A percentile compares a stretch with the other conserved stretches of the same genome.
Evolutionary conservation across 2,329 filamentous ascomycete species (phyloP).

Genomic region (Pestalotiopsis sp.): DNA sequence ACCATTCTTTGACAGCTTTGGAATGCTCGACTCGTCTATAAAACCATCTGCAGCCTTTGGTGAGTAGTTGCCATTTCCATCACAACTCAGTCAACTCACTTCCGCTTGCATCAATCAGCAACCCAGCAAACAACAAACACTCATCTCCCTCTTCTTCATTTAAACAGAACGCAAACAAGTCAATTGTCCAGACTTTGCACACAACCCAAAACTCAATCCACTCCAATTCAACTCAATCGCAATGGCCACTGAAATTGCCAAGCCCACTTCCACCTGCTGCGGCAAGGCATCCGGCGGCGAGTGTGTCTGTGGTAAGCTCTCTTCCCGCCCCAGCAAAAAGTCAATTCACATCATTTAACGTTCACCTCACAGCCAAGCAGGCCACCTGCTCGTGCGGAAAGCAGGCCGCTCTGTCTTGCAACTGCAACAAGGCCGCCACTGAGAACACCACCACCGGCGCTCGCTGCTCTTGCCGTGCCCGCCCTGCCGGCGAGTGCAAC

Average conservation of each 20-base stretch:
- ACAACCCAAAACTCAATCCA: not conserved
- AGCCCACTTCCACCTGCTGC: constrained; percentile 55
- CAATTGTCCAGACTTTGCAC: not conserved
- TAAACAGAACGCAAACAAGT: not conserved
- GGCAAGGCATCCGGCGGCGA: constrained; percentile 50
- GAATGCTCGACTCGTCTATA: not conserved
- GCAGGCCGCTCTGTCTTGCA: constrained; percentile 83
- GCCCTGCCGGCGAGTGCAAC: constrained; percentile 79
- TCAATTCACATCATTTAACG: constrained; percentile 12
- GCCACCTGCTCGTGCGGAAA: constrained; percentile 88
- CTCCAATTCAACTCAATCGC: constrained; percentile 18
- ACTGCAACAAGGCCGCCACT: constrained; percentile 71
- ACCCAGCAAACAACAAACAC: not conserved
- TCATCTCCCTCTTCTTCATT: not conserved
- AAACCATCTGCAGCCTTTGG: not conserved
- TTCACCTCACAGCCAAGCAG: constrained; percentile 52
- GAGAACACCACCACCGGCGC: constrained; percentile 78
- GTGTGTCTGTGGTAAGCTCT: constrained; percentile 59
- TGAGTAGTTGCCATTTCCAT: not conserved
- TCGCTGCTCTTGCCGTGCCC: constrained; percentile 81
- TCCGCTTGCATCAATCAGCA: not conserved
- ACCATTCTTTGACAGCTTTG: not conserved
- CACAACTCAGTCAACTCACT: not conserved
- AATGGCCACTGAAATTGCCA: constrained; percentile 35
- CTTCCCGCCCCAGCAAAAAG: not conserved